Base-by-base conservation (phyloP, 305 asterid species). In the Ilex paraguariensis region DNA sequence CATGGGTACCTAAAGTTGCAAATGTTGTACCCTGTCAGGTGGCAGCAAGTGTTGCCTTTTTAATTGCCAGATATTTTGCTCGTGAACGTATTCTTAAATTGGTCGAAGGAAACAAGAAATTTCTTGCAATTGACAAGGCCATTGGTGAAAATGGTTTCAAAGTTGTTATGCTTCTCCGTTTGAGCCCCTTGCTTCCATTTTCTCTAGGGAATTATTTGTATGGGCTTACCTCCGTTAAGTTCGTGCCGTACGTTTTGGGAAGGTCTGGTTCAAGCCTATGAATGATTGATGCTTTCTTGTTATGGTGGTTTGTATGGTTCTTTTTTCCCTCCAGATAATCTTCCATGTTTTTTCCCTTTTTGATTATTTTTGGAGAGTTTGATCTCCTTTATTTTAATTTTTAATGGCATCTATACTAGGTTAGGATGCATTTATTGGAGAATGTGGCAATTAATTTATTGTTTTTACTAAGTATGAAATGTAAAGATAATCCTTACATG, bases 121-220 rank as follows among this genome's bases (percentile, higher is more conserved):
- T 90, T 75, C 94, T 87, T 48, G 98, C 98, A 8, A 92, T 92
- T 46, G 98, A 92, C 79, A 92, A 84, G 76, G 98, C 98, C 54
- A 87, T 92, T 65, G 98, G 98, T 62, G 98, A 84, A 75, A 92
- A 92, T 69, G 88, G 97, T 73, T 92, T 92, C 80, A 78, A 77
- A 82, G 90, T 92, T 70, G 97, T 89, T 51, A 92, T 95, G 64
- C 98, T 92, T 69, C 98, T 92, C 69, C 98, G 98, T 40, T 74
- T 92, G 86, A 92, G 98, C 81, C 98, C 98, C 11, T 78, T 92
- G 88, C 90, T 92, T 63, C 98, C 98, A 0, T 90, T 92, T 82
- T 90, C 98, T 61, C 86, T 92, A 30, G 98, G 96, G 66, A 92
- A 92, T 71, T 92, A 92, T 80, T 85, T 92, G 42, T 90, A 89